Base-by-base conservation (phyloP, 129 eudicot genomes). In the Artemisia argyi region DNA sequence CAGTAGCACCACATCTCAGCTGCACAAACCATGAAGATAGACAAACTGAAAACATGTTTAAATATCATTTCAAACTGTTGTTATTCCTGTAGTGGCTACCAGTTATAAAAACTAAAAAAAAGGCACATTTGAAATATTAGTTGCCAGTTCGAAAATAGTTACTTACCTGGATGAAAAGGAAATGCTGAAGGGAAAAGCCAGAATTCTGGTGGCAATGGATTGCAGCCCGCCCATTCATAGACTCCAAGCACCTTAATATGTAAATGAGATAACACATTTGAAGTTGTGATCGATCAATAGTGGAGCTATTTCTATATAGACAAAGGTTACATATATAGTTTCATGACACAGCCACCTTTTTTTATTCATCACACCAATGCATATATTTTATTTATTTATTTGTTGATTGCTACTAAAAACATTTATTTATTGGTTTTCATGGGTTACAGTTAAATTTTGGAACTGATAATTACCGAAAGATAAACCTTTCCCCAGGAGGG, bases 201-300 rank as follows among this genome's bases (percentile, higher is more conserved):
- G 13, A 86, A 81, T 63, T 88, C 96, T 5, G 91, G 96, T 51
- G 96, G 96, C 85, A 85, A 75, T 14, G 91, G 96, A 62, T 88
- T 88, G 78, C 83, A 71, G 35, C 96, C 96, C 1, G 60, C 79
- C 91, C 91, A 88, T 26, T 88, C 89, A 71, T 62, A 85, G n/a
- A 88, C 78, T 81, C 96, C 87, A 61, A 77, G 79, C 7, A 87
- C 82, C 90, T 87, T 64, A 12, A 57, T 52, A 52, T 61, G 65
- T 52, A 69, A 30, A 65, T 42, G 0, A 2, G 12, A 26, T 8
- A 58, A 58, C 63, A 39, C 44, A 7, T 39, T 39, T 39, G 44
- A 39, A 39, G 44, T 39, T 39, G 9, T 39, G 44, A 39, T 39
- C 9, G 1, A 39, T 39, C 44, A 6, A 39, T 39, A 39, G 9